Base-by-base conservation (phyloP, 352 stramenopile species). In the Pythium volutum region DNA sequence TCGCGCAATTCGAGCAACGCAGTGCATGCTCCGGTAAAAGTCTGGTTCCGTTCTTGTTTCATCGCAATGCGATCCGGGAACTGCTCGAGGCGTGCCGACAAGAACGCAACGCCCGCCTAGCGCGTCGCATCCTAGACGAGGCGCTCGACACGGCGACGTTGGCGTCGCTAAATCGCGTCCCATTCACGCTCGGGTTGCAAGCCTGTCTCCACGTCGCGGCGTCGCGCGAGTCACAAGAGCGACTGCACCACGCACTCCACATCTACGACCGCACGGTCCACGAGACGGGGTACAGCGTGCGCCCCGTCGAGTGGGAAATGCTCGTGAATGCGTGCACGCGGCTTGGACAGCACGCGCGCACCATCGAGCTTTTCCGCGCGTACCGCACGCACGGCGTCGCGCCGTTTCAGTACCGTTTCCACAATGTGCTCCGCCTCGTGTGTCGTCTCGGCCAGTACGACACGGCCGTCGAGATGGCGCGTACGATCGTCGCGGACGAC, bases 321-420 rank as follows among this genome's bases (percentile, higher is more conserved):
- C 66, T 86, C 34, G 66, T 86, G 23, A 83, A 81, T 23, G 60
- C 74, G 47, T 77, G 74, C 45, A 55, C 83, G 18, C 74, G 71
- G 47, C 64, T 78, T 57, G 41, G 61, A 18, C 66, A 74, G 29
- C 50, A 64, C 14, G 70, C 75, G 18, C 53, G 61, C 12, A 74
- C 74, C 16, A 59, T 83, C 11, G 61, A 77, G 41, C 53, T 86
- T 0, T 86, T 86, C 53, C 65, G 69, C n/a, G 68, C 34, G 7
- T 86, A 78, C 45, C 63, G 66, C 16, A 52, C 48, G 12, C 65
- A 86, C 47, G 58, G 63, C 38, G 71, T 83, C 47, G 60, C 53
- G 33, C 66, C 79, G 46, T 66, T 73, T 60, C 74, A 83, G 51
- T 45, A 18, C 4, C 59, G 64, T 25, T 86, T 81, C 54, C 62